These are phyloP conservation scores for Ambrosia artemisiifolia DNA, from an alignment of 129 eudicot genomes.

Conservation along the genomic window DNA sequence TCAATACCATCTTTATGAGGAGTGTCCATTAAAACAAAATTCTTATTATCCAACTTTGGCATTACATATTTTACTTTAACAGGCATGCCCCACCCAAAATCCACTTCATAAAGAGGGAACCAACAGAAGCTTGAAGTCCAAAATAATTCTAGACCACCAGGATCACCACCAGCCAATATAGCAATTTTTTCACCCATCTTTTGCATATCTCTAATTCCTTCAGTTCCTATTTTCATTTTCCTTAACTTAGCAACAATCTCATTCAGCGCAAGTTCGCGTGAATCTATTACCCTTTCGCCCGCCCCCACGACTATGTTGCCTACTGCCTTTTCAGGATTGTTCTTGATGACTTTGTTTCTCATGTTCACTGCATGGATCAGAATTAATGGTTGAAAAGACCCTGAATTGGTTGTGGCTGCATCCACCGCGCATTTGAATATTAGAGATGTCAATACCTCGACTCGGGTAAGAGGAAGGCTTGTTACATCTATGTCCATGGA, in stretches of 20 bases:
- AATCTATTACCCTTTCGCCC: background rate
- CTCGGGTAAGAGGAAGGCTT: conserved; percentile 17
- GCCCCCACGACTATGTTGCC: background rate
- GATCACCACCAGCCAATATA: no score
- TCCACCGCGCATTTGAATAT: conserved; percentile 7
- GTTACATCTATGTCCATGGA: background rate
- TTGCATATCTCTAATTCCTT: background rate
- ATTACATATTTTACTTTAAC: background rate
- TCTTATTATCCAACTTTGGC: background rate
- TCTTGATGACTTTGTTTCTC: background rate
- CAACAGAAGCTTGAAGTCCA: background rate
- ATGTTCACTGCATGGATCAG: conserved; percentile 1
- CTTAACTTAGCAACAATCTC: background rate
- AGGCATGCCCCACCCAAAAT: background rate
- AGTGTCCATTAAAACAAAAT: background rate
- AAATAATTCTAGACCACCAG: background rate
- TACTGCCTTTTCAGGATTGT: background rate
- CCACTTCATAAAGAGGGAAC: background rate
- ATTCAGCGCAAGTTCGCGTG: background rate
- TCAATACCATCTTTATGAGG: background rate
- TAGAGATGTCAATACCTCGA: conserved; percentile 15
- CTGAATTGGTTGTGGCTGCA: background rate
- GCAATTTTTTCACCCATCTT: background rate
- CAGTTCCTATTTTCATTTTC: background rate
- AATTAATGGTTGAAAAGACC: background rate